Evolutionary conservation across 495 filamentous ascomycete species (phyloP).

Genomic region (Rhypophila decipiens): DNA sequence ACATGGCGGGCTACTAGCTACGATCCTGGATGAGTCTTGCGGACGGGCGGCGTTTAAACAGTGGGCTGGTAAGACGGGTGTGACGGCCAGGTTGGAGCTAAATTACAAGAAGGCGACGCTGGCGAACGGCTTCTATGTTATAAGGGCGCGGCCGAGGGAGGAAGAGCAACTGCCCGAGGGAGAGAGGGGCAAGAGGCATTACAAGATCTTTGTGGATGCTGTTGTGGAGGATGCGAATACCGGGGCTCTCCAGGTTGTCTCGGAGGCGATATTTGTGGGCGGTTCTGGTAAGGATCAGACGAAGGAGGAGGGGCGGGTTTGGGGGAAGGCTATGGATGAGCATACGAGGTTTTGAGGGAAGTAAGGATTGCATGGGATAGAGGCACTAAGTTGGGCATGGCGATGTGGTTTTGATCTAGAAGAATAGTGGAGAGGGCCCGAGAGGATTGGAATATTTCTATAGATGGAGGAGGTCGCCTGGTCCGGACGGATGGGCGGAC

Average conservation of each 20-base stretch:
- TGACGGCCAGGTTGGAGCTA: slow-evolving; percentile 61
- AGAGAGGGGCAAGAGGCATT: slow-evolving; percentile 45
- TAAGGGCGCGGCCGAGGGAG: slow-evolving; percentile 42
- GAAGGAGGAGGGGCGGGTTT: neutral
- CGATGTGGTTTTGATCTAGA: neutral
- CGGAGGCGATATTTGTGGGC: slow-evolving; percentile 58
- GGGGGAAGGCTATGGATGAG: neutral
- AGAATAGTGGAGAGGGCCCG: neutral
- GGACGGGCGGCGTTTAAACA: slow-evolving; percentile 45
- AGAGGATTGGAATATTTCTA: neutral
- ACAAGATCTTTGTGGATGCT: slow-evolving; percentile 53
- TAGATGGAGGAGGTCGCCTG: no score
- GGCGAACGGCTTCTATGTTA: slow-evolving; percentile 56
- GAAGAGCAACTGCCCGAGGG: slow-evolving; percentile 21
- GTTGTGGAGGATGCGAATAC: slow-evolving; percentile 29
- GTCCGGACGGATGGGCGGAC: no score
- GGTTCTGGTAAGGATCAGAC: slow-evolving; percentile 10
- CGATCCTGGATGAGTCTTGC: slow-evolving; percentile 62
- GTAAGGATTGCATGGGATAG: no score
- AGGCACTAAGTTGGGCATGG: no score
- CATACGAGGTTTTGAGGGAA: slow-evolving; percentile 3
- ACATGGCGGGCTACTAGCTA: slow-evolving; percentile 70
- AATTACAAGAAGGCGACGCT: slow-evolving; percentile 54
- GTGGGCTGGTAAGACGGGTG: slow-evolving; percentile 39
- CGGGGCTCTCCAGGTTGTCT: slow-evolving; percentile 48